phyloP scores from a whole-genome alignment of 768 basidiomycete species.

The Dentipellis fragilis region DNA sequence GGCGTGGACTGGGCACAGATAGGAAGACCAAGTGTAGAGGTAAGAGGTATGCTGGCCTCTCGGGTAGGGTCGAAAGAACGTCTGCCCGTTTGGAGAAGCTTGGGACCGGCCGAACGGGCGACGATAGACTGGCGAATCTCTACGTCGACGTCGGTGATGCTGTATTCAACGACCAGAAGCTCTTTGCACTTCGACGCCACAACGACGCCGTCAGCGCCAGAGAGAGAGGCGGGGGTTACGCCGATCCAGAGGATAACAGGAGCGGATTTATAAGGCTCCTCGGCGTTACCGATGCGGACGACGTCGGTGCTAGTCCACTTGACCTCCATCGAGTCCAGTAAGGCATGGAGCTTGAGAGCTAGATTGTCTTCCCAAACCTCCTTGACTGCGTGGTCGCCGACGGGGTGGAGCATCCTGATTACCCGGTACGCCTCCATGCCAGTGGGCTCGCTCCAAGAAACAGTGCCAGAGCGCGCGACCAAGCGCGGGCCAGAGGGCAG shows the following conservation, averaged over 20 bases:
- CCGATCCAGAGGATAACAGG: slow-evolving; percentile 25
- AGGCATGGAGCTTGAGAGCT: slow-evolving; percentile 4
- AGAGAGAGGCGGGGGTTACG: slow-evolving; percentile 21
- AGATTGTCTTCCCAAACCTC: slow-evolving; percentile 14
- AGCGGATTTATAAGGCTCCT: slow-evolving; percentile 5
- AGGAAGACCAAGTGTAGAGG: slow-evolving; percentile 25
- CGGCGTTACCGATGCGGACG: slow-evolving; percentile 11
- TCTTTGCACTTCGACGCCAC: slow-evolving; percentile 17
- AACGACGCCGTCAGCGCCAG: slow-evolving; percentile 16
- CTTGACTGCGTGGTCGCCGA: slow-evolving; percentile 16
- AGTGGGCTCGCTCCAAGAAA: slow-evolving; percentile 15
- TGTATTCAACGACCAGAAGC: slow-evolving; percentile 18
- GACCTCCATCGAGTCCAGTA: slow-evolving; percentile 12
- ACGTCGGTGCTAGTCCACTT: slow-evolving; percentile 14
- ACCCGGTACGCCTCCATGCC: slow-evolving; percentile 18
- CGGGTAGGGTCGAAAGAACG: slow-evolving; percentile 18
- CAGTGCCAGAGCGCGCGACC: slow-evolving; percentile 19
- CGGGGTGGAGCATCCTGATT: slow-evolving; percentile 15
- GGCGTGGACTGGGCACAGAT: slow-evolving; percentile 24
- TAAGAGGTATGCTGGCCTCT: slow-evolving; percentile 24
- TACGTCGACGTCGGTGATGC: slow-evolving; percentile 19
- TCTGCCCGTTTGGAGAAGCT: slow-evolving; percentile 18
- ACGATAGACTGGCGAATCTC: slow-evolving; percentile 22
- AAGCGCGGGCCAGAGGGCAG: slow-evolving; percentile 20
- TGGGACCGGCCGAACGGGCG: slow-evolving; percentile 13